A percentile compares a stretch with the other conserved stretches of the same genome.
These are phyloP conservation scores for Diaporthe capsici DNA, from an alignment of 2,329 filamentous ascomycete species.

Conservation along the genomic window DNA sequence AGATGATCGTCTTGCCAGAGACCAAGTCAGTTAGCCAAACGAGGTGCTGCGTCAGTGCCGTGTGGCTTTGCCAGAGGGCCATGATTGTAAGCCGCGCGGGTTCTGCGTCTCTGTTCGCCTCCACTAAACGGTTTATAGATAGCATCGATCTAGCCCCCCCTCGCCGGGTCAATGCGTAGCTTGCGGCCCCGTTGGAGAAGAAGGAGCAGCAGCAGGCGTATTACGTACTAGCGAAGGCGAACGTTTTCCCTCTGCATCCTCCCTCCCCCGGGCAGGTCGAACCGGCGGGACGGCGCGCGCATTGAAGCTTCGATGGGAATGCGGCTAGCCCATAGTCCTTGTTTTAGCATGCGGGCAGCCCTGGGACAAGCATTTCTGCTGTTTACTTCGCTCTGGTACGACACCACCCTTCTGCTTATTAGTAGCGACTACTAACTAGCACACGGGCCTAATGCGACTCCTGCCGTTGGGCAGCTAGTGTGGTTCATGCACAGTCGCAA, in stretches of 20 bases:
- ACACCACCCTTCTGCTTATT: background rate
- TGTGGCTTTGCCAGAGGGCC: conserved; percentile 2
- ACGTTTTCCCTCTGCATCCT: conserved; percentile 2
- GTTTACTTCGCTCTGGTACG: background rate
- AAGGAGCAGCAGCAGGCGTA: background rate
- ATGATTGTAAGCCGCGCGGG: conserved; percentile 5
- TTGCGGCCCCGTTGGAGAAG: background rate
- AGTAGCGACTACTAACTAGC: background rate
- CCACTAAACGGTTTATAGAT: conserved; percentile 32
- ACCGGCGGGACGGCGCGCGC: conserved; percentile 28
- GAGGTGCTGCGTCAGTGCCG: conserved; percentile 21
- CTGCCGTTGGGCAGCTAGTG: conserved; percentile 30
- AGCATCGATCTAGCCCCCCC: conserved; percentile 16
- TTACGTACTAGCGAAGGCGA: conserved; percentile 10
- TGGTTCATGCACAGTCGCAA: conserved; percentile 27
- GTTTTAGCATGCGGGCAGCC: conserved; percentile 8
- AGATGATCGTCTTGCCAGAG: conserved; percentile 23
- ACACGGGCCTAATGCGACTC: conserved; percentile 1
- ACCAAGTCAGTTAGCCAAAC: conserved; percentile 27
- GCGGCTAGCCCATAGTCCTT: conserved; percentile 6
- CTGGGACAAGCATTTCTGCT: background rate
- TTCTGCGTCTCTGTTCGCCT: background rate
- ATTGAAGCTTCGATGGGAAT: conserved; percentile 32
- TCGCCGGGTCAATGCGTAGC: conserved; percentile 13
- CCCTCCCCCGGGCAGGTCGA: conserved; percentile 6